Evolutionary conservation across 2,329 filamentous ascomycete species (phyloP).

Genomic region (Fusarium sp.): DNA sequence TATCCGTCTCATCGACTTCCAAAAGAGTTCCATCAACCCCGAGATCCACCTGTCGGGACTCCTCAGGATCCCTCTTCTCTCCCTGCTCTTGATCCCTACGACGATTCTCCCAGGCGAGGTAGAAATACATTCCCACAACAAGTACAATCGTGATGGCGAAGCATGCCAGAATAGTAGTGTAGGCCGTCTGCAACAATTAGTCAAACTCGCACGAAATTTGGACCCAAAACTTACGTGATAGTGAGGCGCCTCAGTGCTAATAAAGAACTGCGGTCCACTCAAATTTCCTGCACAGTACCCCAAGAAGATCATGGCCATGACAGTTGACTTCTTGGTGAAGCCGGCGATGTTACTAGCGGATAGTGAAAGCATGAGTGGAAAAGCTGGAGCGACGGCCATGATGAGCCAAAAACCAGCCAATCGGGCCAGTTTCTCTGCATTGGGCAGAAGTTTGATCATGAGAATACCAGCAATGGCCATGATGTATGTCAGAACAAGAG

Average conservation of each 20-base stretch:
- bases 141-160: slow-evolving; percentile 10
- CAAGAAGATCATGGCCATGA: slow-evolving; percentile 21
- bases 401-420: slow-evolving; percentile 15
- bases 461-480: slow-evolving; percentile 18
- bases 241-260: neutral
- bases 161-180: slow-evolving; percentile 5
- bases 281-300: slow-evolving; percentile 21
- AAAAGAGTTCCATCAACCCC: neutral
- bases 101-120: slow-evolving; percentile 7
- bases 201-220: fast-evolving
- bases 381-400: neutral
- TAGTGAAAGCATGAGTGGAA: slow-evolving; percentile 8
- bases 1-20: slow-evolving; percentile 13
- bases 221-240: neutral
- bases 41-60: slow-evolving; percentile 6
- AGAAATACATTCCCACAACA: slow-evolving; percentile 3
- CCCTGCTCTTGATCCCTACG: slow-evolving; percentile 14
- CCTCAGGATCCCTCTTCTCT: slow-evolving; percentile 10
- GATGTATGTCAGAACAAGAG: slow-evolving; percentile 6
- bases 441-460: slow-evolving; percentile 14
- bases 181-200: neutral
- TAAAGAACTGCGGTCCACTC: slow-evolving; percentile 14
- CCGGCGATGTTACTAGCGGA: slow-evolving; percentile 18
- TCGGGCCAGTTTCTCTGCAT: neutral
- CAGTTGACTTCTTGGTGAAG: slow-evolving; percentile 14